Conservation (phyloP, 139 green algal species). For the Monoraphidium neglectum region DNA sequence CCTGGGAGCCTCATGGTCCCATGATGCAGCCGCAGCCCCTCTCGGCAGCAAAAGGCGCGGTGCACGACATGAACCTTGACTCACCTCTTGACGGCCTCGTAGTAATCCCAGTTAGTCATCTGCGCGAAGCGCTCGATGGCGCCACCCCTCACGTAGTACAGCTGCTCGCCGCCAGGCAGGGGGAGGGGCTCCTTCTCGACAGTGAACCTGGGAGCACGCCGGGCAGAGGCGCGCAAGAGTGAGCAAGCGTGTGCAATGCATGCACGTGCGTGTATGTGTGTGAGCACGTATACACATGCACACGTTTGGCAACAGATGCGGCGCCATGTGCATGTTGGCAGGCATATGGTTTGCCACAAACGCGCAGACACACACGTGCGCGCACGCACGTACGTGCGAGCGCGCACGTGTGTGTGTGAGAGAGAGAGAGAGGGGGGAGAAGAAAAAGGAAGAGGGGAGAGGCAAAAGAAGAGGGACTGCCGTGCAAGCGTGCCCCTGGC, state of each 20-base stretch:
- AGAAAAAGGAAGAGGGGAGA: too few relatives aligned
- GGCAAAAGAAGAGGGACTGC: not conserved
- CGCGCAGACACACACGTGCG: too few relatives aligned
- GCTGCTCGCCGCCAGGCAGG: slow-evolving; percentile 21
- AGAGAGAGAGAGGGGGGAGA: not conserved
- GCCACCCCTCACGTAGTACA: slow-evolving; percentile 60
- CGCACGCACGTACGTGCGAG: too few relatives aligned
- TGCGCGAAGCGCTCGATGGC: slow-evolving; percentile 84
- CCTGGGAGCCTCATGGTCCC: too few relatives aligned
- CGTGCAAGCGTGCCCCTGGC: not conserved
- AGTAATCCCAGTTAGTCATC: slow-evolving; percentile 98
- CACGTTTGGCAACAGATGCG: too few relatives aligned
- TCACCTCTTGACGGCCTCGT: slow-evolving; percentile 77
- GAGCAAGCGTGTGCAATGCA: too few relatives aligned
- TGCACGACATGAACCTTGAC: slow-evolving; percentile 51
- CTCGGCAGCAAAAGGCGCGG: slow-evolving; percentile 2
- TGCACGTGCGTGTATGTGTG: too few relatives aligned
- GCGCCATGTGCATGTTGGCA: too few relatives aligned
- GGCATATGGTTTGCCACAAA: too few relatives aligned
- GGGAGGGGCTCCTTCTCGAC: slow-evolving; percentile 48
- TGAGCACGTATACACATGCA: too few relatives aligned
- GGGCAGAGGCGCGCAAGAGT: too few relatives aligned
- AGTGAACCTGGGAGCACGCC: too few relatives aligned
- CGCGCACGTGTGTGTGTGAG: not conserved
- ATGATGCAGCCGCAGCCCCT: not conserved